Conservation (phyloP, 805 yeast species). For the Cyberlindnera mycetangii region DNA sequence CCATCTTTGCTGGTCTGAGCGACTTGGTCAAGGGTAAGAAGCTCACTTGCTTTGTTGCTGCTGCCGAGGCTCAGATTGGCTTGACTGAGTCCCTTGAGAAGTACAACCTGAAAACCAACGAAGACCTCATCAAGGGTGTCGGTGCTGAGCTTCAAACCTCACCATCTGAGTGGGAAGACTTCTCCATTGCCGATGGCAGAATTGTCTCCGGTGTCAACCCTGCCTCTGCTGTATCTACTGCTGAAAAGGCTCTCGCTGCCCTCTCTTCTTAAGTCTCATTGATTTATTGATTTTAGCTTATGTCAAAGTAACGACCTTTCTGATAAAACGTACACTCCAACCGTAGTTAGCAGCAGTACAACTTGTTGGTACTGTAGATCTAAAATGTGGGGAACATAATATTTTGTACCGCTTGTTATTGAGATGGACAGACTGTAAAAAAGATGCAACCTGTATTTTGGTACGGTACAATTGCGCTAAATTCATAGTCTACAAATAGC, state of each 20-base stretch:
- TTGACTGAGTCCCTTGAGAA: conserved; percentile 8
- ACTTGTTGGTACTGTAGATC: too few species aligned
- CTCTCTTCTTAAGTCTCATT: conserved; percentile 1
- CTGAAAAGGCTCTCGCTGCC: conserved; percentile 36
- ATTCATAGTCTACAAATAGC: too few species aligned
- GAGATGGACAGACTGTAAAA: too few species aligned
- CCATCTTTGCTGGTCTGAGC: conserved; percentile 46
- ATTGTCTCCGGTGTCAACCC: conserved; percentile 69
- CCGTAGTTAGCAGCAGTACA: too few species aligned
- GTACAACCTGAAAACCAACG: conserved; percentile 35
- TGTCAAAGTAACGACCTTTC: background rate
- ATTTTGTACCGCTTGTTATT: too few species aligned
- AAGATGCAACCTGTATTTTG: too few species aligned
- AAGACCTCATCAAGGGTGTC: conserved; percentile 34
- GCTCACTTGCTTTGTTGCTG: conserved; percentile 57
- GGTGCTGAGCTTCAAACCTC: conserved; percentile 48
- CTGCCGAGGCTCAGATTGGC: conserved; percentile 42
- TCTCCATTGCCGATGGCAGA: conserved; percentile 51
- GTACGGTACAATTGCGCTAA: too few species aligned
- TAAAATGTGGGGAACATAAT: too few species aligned
- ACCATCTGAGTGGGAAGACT: conserved; percentile 49
- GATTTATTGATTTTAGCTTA: background rate
- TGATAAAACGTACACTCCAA: background rate
- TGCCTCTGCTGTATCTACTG: conserved; percentile 49
- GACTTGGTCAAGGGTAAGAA: conserved; percentile 51